These are phyloP conservation scores for Globisporangium orthogonon DNA, from an alignment of 352 stramenopile species.

Conservation along the genomic window DNA sequence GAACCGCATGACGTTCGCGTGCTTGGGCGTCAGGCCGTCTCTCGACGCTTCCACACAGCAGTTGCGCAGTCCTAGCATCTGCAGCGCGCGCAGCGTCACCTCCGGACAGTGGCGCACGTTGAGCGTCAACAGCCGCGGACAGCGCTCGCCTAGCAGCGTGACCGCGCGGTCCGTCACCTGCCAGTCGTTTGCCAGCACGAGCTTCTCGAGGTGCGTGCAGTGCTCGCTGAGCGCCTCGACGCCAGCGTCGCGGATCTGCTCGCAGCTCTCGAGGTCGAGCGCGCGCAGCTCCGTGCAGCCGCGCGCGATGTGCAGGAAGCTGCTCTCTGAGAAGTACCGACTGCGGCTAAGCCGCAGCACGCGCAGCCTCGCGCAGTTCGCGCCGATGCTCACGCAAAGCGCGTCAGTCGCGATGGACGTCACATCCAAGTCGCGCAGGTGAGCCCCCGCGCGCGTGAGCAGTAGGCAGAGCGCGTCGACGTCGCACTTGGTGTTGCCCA, in stretches of 20 bases:
- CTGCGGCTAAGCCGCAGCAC: constrained; percentile 55
- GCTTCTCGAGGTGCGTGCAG: constrained; percentile 35
- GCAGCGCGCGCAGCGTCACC: constrained; percentile 38
- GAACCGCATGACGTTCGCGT: constrained; percentile 20
- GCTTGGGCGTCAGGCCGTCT: constrained; percentile 42
- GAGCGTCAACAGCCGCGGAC: constrained; percentile 27
- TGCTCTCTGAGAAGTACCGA: constrained; percentile 58
- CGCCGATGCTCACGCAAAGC: constrained; percentile 39
- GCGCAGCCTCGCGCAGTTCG: constrained; percentile 25
- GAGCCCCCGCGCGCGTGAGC: constrained; percentile 13
- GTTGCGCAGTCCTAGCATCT: constrained; percentile 29
- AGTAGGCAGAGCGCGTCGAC: constrained; percentile 27
- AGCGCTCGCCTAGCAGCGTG: constrained; percentile 15
- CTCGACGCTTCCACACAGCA: constrained; percentile 25
- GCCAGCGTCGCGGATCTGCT: constrained; percentile 49
- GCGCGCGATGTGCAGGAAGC: constrained; percentile 39
- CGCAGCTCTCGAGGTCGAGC: constrained; percentile 69
- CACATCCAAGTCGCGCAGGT: constrained; percentile 48
- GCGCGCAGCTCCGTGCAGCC: constrained; percentile 26
- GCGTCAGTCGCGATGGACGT: constrained; percentile 54
- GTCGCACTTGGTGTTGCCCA: constrained; percentile 57
- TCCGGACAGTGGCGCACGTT: constrained; percentile 60
- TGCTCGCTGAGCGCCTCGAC: constrained; percentile 27
- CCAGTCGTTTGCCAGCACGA: constrained; percentile 68
- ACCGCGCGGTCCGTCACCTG: constrained; percentile 56